phyloP scores from a whole-genome alignment of 139 green algal genomes.

The Coccomyxa sp. region DNA sequence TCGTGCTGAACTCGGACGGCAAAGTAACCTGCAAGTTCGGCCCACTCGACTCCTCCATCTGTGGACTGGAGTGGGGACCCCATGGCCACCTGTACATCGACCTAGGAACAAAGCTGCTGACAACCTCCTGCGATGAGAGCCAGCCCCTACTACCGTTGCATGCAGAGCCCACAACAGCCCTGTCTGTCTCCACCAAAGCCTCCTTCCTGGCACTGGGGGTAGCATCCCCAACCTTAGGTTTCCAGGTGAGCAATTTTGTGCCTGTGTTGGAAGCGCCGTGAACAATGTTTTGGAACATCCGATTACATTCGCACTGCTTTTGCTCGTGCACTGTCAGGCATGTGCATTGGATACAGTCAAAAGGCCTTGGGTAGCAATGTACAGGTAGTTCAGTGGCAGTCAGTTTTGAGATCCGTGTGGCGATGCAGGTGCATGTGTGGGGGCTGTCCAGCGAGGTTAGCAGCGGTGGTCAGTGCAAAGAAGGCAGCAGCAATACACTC shows the following conservation, averaged over 20 bases:
- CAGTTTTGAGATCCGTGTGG: no score
- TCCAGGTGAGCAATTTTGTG: slow-evolving; percentile 3
- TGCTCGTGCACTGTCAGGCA: no score
- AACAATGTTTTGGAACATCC: not conserved
- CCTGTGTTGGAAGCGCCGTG: not conserved
- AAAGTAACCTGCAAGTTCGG: not conserved
- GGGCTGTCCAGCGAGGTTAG: no score
- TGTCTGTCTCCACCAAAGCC: not conserved
- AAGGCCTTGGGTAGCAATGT: no score
- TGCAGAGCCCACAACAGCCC: not conserved
- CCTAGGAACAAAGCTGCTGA: not conserved
- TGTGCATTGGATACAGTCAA: no score
- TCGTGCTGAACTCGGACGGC: not conserved
- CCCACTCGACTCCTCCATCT: not conserved
- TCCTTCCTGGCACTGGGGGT: not conserved
- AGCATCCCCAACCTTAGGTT: not conserved
- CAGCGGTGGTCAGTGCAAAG: no score
- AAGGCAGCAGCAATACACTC: no score
- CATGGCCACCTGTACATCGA: not conserved
- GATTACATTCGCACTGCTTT: no score
- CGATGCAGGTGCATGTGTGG: no score
- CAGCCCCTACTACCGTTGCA: no score
- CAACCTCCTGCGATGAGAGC: no score
- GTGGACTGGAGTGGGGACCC: not conserved
- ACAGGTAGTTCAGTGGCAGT: no score